Base-by-base conservation (phyloP, 768 basidiomycete genomes). In the Crassisporium funariophilum region DNA sequence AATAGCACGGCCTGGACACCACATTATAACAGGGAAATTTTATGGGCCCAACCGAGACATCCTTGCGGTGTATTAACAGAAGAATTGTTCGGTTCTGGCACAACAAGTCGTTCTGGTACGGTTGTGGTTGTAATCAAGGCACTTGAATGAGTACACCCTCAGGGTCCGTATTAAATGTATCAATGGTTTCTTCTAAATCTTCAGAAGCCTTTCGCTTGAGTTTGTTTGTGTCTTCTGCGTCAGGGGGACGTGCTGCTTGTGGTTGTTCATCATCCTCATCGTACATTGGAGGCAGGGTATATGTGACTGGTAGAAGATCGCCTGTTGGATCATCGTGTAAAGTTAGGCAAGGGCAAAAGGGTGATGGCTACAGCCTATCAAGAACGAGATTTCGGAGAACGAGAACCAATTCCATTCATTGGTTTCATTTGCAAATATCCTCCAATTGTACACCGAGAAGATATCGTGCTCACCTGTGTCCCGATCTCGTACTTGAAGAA, bases 401-500 rank as follows among this genome's bases (percentile, higher is more conserved):
- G 22, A 41, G 27, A 45, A 46, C 17, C 37, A 43, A 41, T n/a
- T 27, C 19, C 11, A 35, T 19, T 33, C 16, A 35, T 16, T 20
- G 33, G 24, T 20, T 22, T 39, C 25, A 19, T 17, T 35, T 29
- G 39, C 35, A 53, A 27, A 55, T 41, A 43, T 43, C n/a, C n/a
- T n/a, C n/a, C 41, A 53, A 35, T 23, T 27, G 44, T 49, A 19
- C 37, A 34, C 21, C 20, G 11, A 17, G n/a, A 40, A 42, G 39
- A 48, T 46, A 36, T 25, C 19, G 24, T 50, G 72, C 80, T 73
- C 64, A 89, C 88, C 83, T 37, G 75, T 69, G 25, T 71, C 66
- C 35, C 63, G 64, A 58, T 85, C 77, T 53, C 73, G 78, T 54
- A 89, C 89, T 58, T 82, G 84, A 24, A 91, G 58, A 55, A 80